phyloP scores from a whole-genome alignment of 768 basidiomycete genomes.

The Plicaturopsis crispa region DNA sequence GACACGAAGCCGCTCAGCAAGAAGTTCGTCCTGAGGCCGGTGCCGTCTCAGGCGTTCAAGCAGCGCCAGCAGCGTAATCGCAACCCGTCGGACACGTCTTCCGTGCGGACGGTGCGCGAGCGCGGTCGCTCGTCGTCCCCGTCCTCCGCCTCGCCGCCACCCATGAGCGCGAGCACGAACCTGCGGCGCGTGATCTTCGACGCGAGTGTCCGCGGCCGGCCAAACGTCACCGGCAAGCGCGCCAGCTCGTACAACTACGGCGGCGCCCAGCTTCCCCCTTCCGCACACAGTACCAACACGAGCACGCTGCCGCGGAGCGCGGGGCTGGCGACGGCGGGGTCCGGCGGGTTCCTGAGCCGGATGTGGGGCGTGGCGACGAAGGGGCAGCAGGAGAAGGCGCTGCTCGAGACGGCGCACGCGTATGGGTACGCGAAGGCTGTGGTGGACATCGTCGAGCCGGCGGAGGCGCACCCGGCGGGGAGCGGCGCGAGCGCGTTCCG shows the following conservation, averaged over 20 bases:
- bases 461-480: constrained; percentile 15
- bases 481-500: constrained; percentile 27
- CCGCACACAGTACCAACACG: constrained; percentile 6
- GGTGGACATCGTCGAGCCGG: constrained; percentile 19
- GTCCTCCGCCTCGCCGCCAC: too few species aligned
- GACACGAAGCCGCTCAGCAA: constrained; percentile 16
- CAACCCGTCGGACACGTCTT: constrained; percentile 45
- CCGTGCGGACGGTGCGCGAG: constrained; percentile 44
- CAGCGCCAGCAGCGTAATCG: constrained; percentile 24
- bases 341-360: constrained; percentile 56
- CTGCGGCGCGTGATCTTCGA: too few species aligned
- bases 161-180: too few species aligned
- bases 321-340: constrained; percentile 29
- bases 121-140: too few species aligned
- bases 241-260: constrained; percentile 21
- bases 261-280: constrained; percentile 5
- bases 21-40: constrained; percentile 38
- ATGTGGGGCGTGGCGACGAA: constrained; percentile 67
- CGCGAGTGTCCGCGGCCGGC: too few species aligned
- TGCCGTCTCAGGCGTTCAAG: constrained; percentile 34
- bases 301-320: constrained; percentile 21
- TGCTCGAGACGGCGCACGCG: constrained; percentile 7
- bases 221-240: constrained; percentile 14
- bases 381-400: constrained; percentile 22
- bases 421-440: constrained; percentile 6